phyloP scores from a whole-genome alignment of 371 early-diverging fungal genomes.

The Rhizopus microsporus region DNA sequence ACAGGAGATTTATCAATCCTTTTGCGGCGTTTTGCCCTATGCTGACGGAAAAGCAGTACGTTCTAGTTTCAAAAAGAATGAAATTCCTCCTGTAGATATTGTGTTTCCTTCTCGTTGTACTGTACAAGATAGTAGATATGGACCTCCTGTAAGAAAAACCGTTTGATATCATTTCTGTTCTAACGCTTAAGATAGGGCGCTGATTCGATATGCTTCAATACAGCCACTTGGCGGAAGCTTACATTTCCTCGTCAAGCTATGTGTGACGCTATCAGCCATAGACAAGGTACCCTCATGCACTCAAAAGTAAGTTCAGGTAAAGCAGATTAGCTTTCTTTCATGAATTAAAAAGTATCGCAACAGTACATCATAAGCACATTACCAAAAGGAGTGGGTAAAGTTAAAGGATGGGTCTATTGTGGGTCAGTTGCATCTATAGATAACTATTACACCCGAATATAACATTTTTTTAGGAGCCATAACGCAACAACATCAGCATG shows the following conservation, averaged over 20 bases:
- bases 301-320: slow-evolving; percentile 33
- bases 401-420: slow-evolving; percentile 44
- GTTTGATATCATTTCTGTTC: background rate
- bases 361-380: slow-evolving; percentile 48
- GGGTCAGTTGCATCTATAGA: slow-evolving; percentile 28
- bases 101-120: slow-evolving; percentile 38
- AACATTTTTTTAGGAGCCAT: slow-evolving; percentile 35
- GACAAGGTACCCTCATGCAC: slow-evolving; percentile 48
- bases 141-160: slow-evolving; percentile 31
- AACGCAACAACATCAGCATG: slow-evolving; percentile 49
- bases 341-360: background rate
- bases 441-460: background rate
- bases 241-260: slow-evolving; percentile 46
- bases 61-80: slow-evolving; percentile 4
- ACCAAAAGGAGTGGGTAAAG: slow-evolving; percentile 11
- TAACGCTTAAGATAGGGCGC: slow-evolving; percentile 34
- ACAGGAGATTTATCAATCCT: slow-evolving; percentile 41
- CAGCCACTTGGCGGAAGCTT: slow-evolving; percentile 33
- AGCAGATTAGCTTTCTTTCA: background rate
- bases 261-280: slow-evolving; percentile 46
- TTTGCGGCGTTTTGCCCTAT: slow-evolving; percentile 37
- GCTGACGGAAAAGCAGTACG: slow-evolving; percentile 6
- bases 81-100: slow-evolving; percentile 37
- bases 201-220: slow-evolving; percentile 41
- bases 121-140: slow-evolving; percentile 31